These are phyloP conservation scores for Capsella rubella DNA, from an alignment of 441 rosid species.

Conservation along the genomic window DNA sequence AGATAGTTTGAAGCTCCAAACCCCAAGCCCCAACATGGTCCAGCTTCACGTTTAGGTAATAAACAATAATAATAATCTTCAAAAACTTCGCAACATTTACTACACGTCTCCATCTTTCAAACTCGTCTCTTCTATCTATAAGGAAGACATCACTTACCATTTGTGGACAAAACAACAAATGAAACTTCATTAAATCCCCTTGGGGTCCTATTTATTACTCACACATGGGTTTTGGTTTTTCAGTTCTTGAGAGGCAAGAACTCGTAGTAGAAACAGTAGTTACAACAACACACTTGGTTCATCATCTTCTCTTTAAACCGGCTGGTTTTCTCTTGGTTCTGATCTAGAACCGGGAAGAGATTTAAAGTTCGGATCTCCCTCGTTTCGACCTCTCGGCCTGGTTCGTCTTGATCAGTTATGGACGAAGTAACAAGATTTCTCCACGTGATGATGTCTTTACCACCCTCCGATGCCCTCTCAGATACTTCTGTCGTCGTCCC, in stretches of 20 bases:
- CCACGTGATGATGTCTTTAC: slow-evolving; percentile 28
- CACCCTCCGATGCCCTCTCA: slow-evolving; percentile 40
- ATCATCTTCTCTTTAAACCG: slow-evolving; percentile 38
- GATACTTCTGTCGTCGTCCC: slow-evolving; percentile 47
- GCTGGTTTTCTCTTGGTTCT: slow-evolving; percentile 28
- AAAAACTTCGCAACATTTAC: slow-evolving; percentile 33
- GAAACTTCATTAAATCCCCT: slow-evolving; percentile 42
- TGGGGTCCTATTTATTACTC: slow-evolving; percentile 39
- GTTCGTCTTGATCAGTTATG: slow-evolving; percentile 31
- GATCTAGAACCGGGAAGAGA: slow-evolving; percentile 63
- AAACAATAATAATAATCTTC: not conserved
- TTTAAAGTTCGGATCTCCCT: slow-evolving; percentile 57
- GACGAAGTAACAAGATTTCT: slow-evolving; percentile 43
- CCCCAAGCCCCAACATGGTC: slow-evolving; percentile 51
- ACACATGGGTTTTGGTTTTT: slow-evolving; percentile 55
- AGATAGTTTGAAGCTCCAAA: slow-evolving; percentile 26
- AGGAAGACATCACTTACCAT: slow-evolving; percentile 47
- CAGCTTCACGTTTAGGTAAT: slow-evolving; percentile 50
- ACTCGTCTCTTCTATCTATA: slow-evolving; percentile 24
- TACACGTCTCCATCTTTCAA: slow-evolving; percentile 50
- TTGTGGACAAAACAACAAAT: slow-evolving; percentile 56
- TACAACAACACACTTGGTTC: slow-evolving; percentile 46
- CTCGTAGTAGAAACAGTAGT: slow-evolving; percentile 59
- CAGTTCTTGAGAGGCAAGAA: slow-evolving; percentile 70
- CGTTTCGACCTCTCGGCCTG: slow-evolving; percentile 32